Conservation (phyloP, 2,329 filamentous ascomycete species). For the Penicillium verrucosum region DNA sequence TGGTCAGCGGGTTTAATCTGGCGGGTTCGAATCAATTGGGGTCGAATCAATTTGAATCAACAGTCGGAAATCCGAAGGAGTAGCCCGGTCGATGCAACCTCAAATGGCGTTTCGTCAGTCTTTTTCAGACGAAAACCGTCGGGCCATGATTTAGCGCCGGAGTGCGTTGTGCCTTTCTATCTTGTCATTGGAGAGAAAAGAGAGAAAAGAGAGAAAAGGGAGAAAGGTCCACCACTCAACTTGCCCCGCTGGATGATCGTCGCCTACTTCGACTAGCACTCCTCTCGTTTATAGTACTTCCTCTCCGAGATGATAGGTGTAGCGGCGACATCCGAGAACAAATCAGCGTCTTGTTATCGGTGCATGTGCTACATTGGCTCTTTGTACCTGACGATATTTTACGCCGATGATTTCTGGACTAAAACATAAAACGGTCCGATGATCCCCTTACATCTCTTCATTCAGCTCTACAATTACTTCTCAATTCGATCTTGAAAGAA, state of each 20-base stretch:
- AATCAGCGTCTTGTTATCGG: slow-evolving; percentile 29
- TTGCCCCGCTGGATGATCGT: slow-evolving; percentile 8
- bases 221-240: background rate
- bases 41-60: slow-evolving; percentile 3
- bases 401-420: background rate
- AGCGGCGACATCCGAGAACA: slow-evolving; percentile 21
- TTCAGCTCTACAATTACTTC: background rate
- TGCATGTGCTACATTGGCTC: slow-evolving; percentile 26
- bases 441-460: background rate
- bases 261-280: background rate
- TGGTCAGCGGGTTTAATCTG: slow-evolving; percentile 21
- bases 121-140: slow-evolving; percentile 8
- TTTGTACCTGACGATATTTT: slow-evolving; percentile 4
- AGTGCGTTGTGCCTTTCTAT: background rate
- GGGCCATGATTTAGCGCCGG: background rate
- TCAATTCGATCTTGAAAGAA: background rate
- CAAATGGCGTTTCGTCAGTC: background rate
- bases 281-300: background rate
- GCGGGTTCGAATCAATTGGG: slow-evolving; percentile 3
- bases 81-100: slow-evolving; percentile 19
- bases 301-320: background rate
- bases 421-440: background rate
- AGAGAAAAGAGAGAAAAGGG: background rate
- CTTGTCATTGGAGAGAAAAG: background rate
- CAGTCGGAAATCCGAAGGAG: slow-evolving; percentile 19